Base-by-base conservation (phyloP, 169 alveolate genomes). In the Plasmodium vinckei region DNA sequence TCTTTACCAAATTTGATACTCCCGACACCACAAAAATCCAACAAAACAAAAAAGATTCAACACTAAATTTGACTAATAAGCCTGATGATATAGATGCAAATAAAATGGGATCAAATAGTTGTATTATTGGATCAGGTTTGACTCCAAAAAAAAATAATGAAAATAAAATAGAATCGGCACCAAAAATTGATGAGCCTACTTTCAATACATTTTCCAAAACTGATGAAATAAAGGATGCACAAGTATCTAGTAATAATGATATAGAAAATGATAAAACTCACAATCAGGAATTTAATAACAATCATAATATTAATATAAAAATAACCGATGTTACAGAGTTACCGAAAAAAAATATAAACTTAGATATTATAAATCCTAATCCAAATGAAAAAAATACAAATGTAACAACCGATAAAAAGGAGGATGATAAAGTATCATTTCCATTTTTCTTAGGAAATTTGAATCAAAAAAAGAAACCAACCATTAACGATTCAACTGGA, bases 311-410 rank as follows among this genome's bases (percentile, higher is more conserved):
- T n/a, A 27, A 59, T 61, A 71, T 49, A n/a, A 65, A 17, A 44
- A 77, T 46, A 77, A 49, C 33, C 49, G 65, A 77, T 64, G 47
- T 64, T 19, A 63, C 77, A 63, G 88, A 49, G 65, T 44, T 77
- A 23, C 63, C 63, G 17, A 72, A 72, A 44, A 59, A 72, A 57
- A 57, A 49, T 21, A 72, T 15, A 6, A 23, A 54, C 39, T 12
- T 39, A 47, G 19, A 39, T 51, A 42, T 13, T 19, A 19, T 27
- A 7, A 13, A 15, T 63, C 9, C 44, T 2, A 71, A 13, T 19
- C 25, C 39, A 10, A 63, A 63, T 33, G 72, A 63, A 13, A 63
- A 27, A 1, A 63, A 63, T 10, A 27, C 15, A n/a, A 25, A 13
- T 33, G 53, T 27, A 25, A 10, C 87, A n/a, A 21, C 33, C 19